Conservation (phyloP, 805 yeast species). For the Hanseniaspora nectarophila region DNA sequence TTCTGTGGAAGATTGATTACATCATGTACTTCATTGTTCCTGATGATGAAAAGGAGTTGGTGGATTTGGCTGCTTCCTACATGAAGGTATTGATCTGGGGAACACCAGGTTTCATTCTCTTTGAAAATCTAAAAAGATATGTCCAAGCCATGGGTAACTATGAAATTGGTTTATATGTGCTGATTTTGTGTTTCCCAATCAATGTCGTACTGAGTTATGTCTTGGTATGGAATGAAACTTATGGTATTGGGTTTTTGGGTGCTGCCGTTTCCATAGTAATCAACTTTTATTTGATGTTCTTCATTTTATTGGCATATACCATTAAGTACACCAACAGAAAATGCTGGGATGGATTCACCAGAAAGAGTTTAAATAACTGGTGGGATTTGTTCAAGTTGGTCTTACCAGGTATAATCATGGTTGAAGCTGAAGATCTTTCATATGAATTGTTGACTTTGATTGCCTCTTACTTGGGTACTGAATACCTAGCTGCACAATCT, state of each 20-base stretch:
- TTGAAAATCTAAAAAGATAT: slow-evolving; percentile 71
- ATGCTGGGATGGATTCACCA: slow-evolving; percentile 58
- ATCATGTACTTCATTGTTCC: slow-evolving; percentile 35
- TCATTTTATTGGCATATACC: slow-evolving; percentile 45
- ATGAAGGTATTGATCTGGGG: slow-evolving; percentile 51
- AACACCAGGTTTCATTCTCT: slow-evolving; percentile 64
- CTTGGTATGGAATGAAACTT: slow-evolving; percentile 56
- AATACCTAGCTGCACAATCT: slow-evolving; percentile 61
- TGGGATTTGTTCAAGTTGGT: slow-evolving; percentile 48
- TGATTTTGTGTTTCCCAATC: slow-evolving; percentile 55
- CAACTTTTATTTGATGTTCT: slow-evolving; percentile 60
- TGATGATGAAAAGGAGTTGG: slow-evolving; percentile 41
- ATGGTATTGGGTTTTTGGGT: slow-evolving; percentile 69
- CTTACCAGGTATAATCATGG: slow-evolving; percentile 63
- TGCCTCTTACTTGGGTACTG: slow-evolving; percentile 58
- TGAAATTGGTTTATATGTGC: slow-evolving; percentile 67
- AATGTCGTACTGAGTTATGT: slow-evolving; percentile 56
- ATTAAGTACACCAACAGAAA: slow-evolving; percentile 47
- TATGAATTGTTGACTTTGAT: slow-evolving; percentile 61
- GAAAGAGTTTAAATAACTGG: slow-evolving; percentile 45
- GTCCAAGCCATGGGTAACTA: slow-evolving; percentile 79
- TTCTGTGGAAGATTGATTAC: slow-evolving; percentile 55
- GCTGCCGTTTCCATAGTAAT: slow-evolving; percentile 68
- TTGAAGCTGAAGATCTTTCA: slow-evolving; percentile 66
- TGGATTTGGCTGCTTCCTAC: slow-evolving; percentile 45